Base-by-base conservation (phyloP, 164 flowering plant genomes). In the Berberis thunbergii region DNA sequence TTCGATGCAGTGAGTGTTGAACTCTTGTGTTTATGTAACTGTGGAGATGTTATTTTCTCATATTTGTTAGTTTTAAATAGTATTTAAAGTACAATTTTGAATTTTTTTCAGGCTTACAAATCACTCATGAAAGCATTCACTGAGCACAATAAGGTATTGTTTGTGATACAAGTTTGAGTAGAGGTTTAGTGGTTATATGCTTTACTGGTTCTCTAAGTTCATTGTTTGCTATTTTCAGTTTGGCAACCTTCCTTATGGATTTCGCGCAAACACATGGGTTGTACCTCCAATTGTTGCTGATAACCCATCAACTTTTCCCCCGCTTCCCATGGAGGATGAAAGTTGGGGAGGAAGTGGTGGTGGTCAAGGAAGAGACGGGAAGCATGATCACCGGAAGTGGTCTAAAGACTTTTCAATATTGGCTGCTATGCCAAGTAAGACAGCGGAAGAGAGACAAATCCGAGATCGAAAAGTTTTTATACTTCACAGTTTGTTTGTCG, bases 271-370 rank as follows among this genome's bases (percentile, higher is more conserved):
- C 73, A 89, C 98, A 13, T 92, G 98, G 98, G 82, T 89, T 66
- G 91, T 85, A 3, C 95, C 96, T n/a, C 89, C 96, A 13, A 63
- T 82, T 71, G 87, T 81, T 67, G 85, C 88, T 45, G 93, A 89
- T 59, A 80, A 75, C 58, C 93, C 88, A 42, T 72, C 89, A 57
- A 55, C 67, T 44, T 92, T 87, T 58, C 87, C 89, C 3, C 81
- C 80, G 43, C 87, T 92, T 71, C 98, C 98, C 1, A 60, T 74
- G 58, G 98, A 92, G 72, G 98, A 92, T 80, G 95, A 87, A 67
- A 86, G 69, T 49, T 92, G 98, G 98, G 95, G 96, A 68, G 98
- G 96, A 69, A 86, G 73, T 75, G 93, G 95, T 1, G 98, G 98
- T 64, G 98, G 98, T 43, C 88, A 81, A 67, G 96, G 93, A 73